These are phyloP conservation scores for Fusarium secorum DNA, from an alignment of 2,329 filamentous ascomycete genomes.

Conservation along the genomic window DNA sequence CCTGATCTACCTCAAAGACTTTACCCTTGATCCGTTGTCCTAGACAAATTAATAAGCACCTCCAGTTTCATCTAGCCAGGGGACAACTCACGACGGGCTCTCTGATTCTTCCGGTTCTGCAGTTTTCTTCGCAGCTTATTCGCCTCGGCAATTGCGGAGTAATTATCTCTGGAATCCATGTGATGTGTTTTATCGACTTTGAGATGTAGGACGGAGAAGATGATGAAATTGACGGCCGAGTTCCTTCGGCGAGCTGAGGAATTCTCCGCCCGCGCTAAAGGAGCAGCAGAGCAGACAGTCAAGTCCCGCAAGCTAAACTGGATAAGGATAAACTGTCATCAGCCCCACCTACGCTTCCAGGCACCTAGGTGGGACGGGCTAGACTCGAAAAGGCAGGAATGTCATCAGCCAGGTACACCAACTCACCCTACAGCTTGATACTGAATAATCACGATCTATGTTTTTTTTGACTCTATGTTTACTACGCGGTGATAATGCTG, in stretches of 20 bases:
- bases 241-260: too few relatives aligned
- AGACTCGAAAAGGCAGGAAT: not conserved
- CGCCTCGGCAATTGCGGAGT: not conserved
- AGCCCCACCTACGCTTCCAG: accelerated
- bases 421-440: accelerated
- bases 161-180: accelerated
- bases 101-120: constrained; percentile 3
- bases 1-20: not conserved
- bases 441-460: not conserved
- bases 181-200: too few relatives aligned
- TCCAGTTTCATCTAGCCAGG: accelerated
- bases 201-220: too few relatives aligned
- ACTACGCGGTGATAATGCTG: not conserved
- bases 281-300: not conserved
- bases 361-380: not conserved
- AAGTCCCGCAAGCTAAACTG: not conserved
- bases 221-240: not conserved
- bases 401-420: not conserved
- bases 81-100: not conserved
- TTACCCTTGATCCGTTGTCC: not conserved
- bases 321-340: not conserved
- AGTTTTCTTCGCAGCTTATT: not conserved
- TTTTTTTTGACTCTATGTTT: too few relatives aligned
- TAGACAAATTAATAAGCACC: not conserved
- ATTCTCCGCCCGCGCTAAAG: accelerated